These are phyloP conservation scores for Calonectria pseudoreteaudii DNA, from an alignment of 2,329 filamentous ascomycete genomes.

Conservation along the genomic window DNA sequence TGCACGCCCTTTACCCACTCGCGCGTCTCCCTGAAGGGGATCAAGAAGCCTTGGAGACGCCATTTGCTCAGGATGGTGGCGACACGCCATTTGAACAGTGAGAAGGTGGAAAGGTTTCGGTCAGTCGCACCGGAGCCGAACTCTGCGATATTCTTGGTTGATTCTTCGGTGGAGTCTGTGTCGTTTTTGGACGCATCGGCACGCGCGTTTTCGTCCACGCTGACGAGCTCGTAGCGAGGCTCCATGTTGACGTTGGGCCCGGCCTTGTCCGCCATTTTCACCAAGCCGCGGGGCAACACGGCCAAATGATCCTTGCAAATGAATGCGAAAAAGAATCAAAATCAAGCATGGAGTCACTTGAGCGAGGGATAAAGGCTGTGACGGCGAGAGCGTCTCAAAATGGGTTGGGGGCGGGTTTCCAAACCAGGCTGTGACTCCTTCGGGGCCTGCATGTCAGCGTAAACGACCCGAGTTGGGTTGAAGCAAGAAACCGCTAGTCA, in stretches of 20 bases:
- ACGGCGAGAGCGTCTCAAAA: neutral
- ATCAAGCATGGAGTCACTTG: neutral
- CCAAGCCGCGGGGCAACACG: neutral
- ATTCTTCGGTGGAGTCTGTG: neutral
- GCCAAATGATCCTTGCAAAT: neutral
- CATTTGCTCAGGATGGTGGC: slow-evolving; percentile 34
- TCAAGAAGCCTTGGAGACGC: slow-evolving; percentile 26
- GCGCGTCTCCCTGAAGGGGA: slow-evolving; percentile 16
- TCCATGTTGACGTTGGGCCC: neutral
- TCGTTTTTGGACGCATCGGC: neutral
- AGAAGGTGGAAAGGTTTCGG: neutral
- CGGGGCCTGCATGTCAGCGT: neutral
- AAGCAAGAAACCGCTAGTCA: neutral
- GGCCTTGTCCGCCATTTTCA: slow-evolving; percentile 20
- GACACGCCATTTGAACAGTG: slow-evolving; percentile 27
- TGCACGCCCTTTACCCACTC: neutral
- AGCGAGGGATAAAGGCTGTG: neutral
- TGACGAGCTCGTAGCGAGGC: slow-evolving; percentile 32
- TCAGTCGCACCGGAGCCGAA: neutral
- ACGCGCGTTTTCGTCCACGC: slow-evolving; percentile 20
- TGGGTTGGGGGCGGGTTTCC: slow-evolving; percentile 11
- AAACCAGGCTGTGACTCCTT: neutral
- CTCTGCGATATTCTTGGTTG: slow-evolving; percentile 1
- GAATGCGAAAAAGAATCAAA: neutral
- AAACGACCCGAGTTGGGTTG: neutral